phyloP scores from a whole-genome alignment of 2,329 filamentous ascomycete species.

The Cladophialophora immunda region DNA sequence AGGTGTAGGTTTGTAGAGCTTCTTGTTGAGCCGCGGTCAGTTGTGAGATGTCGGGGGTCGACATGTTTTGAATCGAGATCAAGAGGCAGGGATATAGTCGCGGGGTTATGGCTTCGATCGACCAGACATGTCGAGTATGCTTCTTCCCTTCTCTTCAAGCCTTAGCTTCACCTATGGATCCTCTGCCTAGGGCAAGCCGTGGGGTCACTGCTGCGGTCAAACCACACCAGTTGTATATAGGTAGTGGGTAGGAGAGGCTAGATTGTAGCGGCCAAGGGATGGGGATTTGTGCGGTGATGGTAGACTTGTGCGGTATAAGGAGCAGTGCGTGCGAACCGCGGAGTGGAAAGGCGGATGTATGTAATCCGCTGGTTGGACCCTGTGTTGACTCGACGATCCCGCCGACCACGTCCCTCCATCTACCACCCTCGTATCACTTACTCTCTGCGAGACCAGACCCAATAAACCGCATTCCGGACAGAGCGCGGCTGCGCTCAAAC shows the following conservation, averaged over 20 bases:
- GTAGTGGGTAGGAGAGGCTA: background rate
- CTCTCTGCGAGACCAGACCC: conserved; percentile 12
- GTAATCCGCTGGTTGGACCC: conserved; percentile 7
- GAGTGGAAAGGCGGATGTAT: conserved; percentile 5
- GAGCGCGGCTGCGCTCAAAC: conserved; percentile 3
- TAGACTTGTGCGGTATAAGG: background rate
- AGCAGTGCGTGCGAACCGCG: conserved; percentile 11
- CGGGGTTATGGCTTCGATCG: conserved; percentile 18
- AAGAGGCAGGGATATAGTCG: conserved; percentile 13
- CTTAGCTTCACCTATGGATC: conserved; percentile 1
- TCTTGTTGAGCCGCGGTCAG: conserved; percentile 81
- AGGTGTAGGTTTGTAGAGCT: conserved; percentile 85
- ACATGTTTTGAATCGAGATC: conserved; percentile 45
- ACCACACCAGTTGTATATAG: background rate
- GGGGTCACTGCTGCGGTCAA: background rate
- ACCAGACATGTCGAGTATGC: conserved; percentile 25
- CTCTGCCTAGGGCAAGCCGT: background rate
- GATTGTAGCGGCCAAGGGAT: background rate
- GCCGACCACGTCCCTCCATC: conserved; percentile 14
- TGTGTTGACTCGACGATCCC: conserved; percentile 8
- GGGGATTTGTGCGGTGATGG: background rate
- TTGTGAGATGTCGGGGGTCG: conserved; percentile 66
- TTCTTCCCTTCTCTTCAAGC: conserved; percentile 14
- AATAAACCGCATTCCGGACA: background rate
- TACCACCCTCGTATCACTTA: conserved; percentile 15